A percentile compares a stretch with the other conserved stretches of the same genome.
Evolutionary conservation across 106 monocot species (phyloP).

Genomic region (Acorus calamus): DNA sequence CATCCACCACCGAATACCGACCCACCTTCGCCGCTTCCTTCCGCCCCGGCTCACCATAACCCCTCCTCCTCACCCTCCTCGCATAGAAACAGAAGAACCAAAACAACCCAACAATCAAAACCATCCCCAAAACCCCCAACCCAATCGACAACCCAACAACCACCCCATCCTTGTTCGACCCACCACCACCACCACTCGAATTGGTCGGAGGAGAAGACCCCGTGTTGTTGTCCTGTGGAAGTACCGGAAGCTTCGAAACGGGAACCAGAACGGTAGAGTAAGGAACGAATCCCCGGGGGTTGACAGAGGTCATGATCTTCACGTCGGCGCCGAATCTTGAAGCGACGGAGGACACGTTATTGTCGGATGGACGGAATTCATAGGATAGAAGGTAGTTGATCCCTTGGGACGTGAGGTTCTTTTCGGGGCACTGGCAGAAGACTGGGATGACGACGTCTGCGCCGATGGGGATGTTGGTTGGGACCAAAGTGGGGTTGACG

Average conservation of each 20-base stretch:
- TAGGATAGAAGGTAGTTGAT: conserved; percentile 38
- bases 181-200: neutral
- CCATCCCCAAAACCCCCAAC: conserved; percentile 26
- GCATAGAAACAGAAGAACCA: conserved; percentile 6
- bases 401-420: neutral
- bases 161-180: conserved; percentile 8
- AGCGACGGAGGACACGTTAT: conserved; percentile 31
- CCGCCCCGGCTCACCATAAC: neutral
- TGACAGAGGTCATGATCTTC: conserved; percentile 21
- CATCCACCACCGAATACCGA: conserved; percentile 1
- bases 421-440: conserved; percentile 63
- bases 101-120: conserved; percentile 14
- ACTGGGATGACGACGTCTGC: conserved; percentile 40
- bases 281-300: conserved; percentile 9
- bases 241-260: conserved; percentile 15
- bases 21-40: neutral
- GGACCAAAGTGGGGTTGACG: conserved; percentile 44
- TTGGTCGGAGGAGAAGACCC: conserved; percentile 1
- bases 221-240: neutral
- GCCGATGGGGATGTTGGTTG: conserved; percentile 49
- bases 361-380: conserved; percentile 40
- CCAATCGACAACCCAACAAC: conserved; percentile 31
- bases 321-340: conserved; percentile 35
- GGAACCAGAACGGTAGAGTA: conserved; percentile 47
- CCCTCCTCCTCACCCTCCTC: neutral